Evolutionary conservation across 1,284 basidiomycete genomes (phyloP).

Genomic region (Ganoderma lingzhi): DNA sequence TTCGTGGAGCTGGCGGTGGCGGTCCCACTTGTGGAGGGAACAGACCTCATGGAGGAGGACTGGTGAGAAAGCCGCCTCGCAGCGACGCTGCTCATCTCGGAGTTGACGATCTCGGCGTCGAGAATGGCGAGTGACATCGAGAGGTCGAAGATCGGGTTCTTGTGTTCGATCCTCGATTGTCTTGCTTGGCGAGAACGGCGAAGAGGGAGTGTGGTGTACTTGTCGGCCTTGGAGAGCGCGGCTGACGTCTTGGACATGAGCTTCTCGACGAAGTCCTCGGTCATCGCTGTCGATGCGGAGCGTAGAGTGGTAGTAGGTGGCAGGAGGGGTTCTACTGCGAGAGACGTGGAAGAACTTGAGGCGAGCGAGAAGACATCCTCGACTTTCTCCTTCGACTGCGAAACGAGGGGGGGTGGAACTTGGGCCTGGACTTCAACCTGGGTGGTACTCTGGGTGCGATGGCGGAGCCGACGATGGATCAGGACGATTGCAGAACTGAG

Average conservation of each 20-base stretch:
- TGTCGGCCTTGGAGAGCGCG: not conserved
- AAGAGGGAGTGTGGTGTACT: not conserved
- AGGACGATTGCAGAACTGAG: not conserved
- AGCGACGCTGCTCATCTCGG: not conserved
- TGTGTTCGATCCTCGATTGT: not conserved
- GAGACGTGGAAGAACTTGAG: not conserved
- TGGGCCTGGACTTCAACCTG: not conserved
- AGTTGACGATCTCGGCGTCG: constrained; percentile 1
- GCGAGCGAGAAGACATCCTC: not conserved
- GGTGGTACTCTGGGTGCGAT: not conserved
- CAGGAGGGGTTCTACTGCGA: not conserved
- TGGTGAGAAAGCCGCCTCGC: not conserved
- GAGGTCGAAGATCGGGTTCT: not conserved
- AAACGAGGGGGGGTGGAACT: not conserved
- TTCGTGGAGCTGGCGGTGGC: not conserved
- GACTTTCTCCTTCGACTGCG: not conserved
- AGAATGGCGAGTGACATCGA: not conserved
- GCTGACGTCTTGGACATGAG: not conserved
- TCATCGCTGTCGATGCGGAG: not conserved
- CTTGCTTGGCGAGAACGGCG: constrained; percentile 1
- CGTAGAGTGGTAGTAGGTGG: not conserved
- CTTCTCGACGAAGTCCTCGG: not conserved
- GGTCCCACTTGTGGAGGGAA: not conserved
- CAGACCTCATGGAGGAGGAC: not conserved
- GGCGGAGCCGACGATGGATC: not conserved